Conservation (phyloP, 2,329 filamentous ascomycete genomes). For the Xylariaceae sp. region DNA sequence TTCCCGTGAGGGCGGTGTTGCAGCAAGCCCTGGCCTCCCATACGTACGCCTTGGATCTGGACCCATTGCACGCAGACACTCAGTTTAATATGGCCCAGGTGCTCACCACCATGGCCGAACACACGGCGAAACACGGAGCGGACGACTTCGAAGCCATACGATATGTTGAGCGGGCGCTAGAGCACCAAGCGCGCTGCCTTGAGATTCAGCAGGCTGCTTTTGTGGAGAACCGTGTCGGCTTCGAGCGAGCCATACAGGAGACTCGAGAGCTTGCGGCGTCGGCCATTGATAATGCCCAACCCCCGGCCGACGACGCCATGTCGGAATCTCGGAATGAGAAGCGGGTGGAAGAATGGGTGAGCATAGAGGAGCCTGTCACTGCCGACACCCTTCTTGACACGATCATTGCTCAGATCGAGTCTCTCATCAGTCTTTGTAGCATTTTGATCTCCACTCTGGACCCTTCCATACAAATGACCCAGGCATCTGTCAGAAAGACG, state of each 20-base stretch:
- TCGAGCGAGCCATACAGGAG: slow-evolving; percentile 24
- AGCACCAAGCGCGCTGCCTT: slow-evolving; percentile 38
- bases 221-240: slow-evolving; percentile 26
- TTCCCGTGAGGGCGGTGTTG: slow-evolving; percentile 48
- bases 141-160: slow-evolving; percentile 36
- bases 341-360: slow-evolving; percentile 56
- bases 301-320: slow-evolving; percentile 24
- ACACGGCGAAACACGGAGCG: slow-evolving; percentile 44
- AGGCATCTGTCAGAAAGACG: slow-evolving; percentile 17
- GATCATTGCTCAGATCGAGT: slow-evolving; percentile 56
- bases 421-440: slow-evolving; percentile 46
- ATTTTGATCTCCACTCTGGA: slow-evolving; percentile 36
- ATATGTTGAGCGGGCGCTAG: slow-evolving; percentile 32
- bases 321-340: slow-evolving; percentile 23
- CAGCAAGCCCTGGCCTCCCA: slow-evolving; percentile 59
- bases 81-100: slow-evolving; percentile 69
- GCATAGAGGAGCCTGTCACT: slow-evolving; percentile 61
- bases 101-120: slow-evolving; percentile 60
- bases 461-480: not conserved
- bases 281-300: not conserved
- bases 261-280: slow-evolving; percentile 25
- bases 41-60: slow-evolving; percentile 52
- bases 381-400: slow-evolving; percentile 62
- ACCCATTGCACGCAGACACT: slow-evolving; percentile 59
- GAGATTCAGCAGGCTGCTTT: slow-evolving; percentile 41